Conservation (phyloP, 225 moss, liverwort and hornwort genomes). For the Polytrichum formosum region DNA sequence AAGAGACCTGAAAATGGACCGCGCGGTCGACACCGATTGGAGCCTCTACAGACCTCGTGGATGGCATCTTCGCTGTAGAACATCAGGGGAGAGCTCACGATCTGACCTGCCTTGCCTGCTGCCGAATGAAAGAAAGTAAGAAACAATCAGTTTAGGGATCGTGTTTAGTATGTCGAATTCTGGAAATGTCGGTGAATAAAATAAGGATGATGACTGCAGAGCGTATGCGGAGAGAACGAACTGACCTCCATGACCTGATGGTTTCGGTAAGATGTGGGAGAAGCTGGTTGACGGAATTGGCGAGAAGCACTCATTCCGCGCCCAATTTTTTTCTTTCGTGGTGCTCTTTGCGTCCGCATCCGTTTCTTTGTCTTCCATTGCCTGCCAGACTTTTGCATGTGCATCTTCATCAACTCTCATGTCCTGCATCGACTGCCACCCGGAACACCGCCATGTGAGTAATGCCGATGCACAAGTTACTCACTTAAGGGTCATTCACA, state of each 20-base stretch:
- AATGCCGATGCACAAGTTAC: too few species aligned
- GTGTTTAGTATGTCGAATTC: too few species aligned
- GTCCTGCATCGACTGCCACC: conserved; percentile 4
- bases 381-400: conserved; percentile 15
- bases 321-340: conserved; percentile 28
- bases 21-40: conserved; percentile 41
- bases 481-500: too few species aligned
- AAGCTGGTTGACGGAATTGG: conserved; percentile 24
- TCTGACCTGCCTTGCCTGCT: conserved; percentile 22
- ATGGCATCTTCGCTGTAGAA: conserved; percentile 43
- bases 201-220: too few species aligned
- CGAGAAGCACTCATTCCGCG: conserved; percentile 34
- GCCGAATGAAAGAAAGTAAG: too few species aligned
- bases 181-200: too few species aligned
- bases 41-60: conserved; percentile 43
- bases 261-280: conserved; percentile 12
- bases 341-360: conserved; percentile 9
- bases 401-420: background rate
- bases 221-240: background rate
- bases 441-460: background rate
- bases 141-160: too few species aligned
- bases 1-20: conserved; percentile 60
- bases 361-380: conserved; percentile 16
- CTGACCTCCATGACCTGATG: conserved; percentile 12
- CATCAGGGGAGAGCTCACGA: conserved; percentile 27